Evolutionary conservation across 2,329 filamentous ascomycete species (phyloP).

Genomic region (Berkeleyomyces basicola): DNA sequence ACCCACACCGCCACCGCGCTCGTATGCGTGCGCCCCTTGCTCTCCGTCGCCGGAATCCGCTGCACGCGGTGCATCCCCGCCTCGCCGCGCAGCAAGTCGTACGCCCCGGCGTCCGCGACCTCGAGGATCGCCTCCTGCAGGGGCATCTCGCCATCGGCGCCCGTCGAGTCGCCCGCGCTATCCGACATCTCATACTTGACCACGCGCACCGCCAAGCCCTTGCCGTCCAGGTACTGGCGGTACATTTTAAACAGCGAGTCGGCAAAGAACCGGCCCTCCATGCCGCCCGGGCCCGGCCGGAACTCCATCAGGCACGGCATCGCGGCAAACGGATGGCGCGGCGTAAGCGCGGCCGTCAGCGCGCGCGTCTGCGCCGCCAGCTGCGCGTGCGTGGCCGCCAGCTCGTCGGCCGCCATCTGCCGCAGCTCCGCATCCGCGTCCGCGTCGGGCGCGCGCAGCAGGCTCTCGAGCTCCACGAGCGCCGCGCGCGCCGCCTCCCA

Average conservation of each 20-base stretch:
- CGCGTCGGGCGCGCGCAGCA: conserved; percentile 33
- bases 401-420: conserved; percentile 64
- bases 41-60: conserved; percentile 80
- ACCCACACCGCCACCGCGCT: conserved; percentile 87
- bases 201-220: conserved; percentile 47
- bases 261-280: conserved; percentile 82
- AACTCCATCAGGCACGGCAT: conserved; percentile 87
- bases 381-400: conserved; percentile 44
- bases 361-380: conserved; percentile 47
- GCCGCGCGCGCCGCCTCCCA: conserved; percentile 40
- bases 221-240: conserved; percentile 53
- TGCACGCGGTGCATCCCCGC: conserved; percentile 93
- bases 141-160: conserved; percentile 44
- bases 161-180: conserved; percentile 33
- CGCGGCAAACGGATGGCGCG: conserved; percentile 75
- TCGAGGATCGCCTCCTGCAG: conserved; percentile 81
- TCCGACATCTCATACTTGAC: conserved; percentile 70
- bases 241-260: conserved; percentile 87
- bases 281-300: conserved; percentile 76
- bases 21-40: conserved; percentile 80
- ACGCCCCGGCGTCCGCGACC: conserved; percentile 59
- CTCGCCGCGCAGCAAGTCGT: conserved; percentile 68
- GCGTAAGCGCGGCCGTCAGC: conserved; percentile 64
- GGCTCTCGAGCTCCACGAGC: conserved; percentile 34
- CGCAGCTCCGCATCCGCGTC: conserved; percentile 44